Evolutionary conservation across 208 protist species (phyloP), one percentile per base, ranked within the genome.

Genomic region (Trichomonas tenax): DNA sequence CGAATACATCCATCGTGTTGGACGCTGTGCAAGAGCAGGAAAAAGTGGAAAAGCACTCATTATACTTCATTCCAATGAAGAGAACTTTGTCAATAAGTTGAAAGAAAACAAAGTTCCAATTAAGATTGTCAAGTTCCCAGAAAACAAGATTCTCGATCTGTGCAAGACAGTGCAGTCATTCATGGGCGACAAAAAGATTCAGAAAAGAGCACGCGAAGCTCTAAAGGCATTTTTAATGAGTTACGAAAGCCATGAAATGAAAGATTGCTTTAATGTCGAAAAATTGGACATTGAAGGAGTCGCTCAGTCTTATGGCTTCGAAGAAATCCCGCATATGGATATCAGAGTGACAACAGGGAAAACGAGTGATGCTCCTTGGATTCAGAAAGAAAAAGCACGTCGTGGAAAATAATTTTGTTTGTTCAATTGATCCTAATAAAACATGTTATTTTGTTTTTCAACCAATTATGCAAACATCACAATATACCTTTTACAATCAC

Each of bases 1-100:
- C 96, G 99, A 99, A 97, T 99, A 99, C 97, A 99, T 99, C 96
- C 99, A 99, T 97, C 41, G 63, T 41, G 99, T 99, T 31, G 99
- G 99, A 89, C 98, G 99, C 97, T 99, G 99, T 6, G 99, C 99
- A 4, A 98, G 99, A 97, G 99, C 99, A 36, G 99, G 99, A 36
- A 97, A 98, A 46, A 97, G 96, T 15, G 99, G 99, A 96, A 14
- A 46, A 72, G 96, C 96, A 2, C 17, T 95, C 3, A 17, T 72
- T 23, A 63, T 95, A 49, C 40, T 96, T 34, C 41, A 49, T 10
- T 1, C 23, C 8, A 93, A 93, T 36, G 86, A 93, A 93, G 31
- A 51, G 15, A 23, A 23, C 31, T 93, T 93, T 51, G 14, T 93
- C 1, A 10, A 93, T 0, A 48, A 21, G 26, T 17, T 93, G 8